Evolutionary conservation across 192 early-diverging fungal species (phyloP).

Genomic region (Mortierella alpina): DNA sequence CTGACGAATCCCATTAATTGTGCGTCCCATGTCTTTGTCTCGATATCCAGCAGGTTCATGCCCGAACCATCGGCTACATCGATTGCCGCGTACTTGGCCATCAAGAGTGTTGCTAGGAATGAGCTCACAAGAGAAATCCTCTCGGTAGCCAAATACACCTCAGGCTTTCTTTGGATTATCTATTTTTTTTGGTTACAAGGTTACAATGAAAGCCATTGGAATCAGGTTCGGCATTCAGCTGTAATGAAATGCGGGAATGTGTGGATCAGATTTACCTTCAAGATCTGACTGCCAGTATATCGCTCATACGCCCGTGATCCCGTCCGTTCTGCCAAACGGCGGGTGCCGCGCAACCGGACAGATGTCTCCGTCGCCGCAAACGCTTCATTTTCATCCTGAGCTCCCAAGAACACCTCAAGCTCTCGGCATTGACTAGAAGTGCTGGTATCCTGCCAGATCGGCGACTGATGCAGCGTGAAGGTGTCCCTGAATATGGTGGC

Average conservation of each 20-base stretch:
- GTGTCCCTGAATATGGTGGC: conserved; percentile 53
- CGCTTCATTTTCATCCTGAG: background rate
- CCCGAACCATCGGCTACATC: conserved; percentile 83
- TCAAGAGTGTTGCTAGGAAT: conserved; percentile 73
- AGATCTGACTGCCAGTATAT: conserved; percentile 81
- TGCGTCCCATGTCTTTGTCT: conserved; percentile 64
- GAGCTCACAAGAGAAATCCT: conserved; percentile 81
- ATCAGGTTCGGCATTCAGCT: too few species aligned
- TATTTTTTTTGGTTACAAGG: background rate
- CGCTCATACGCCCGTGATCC: conserved; percentile 85
- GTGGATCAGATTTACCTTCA: conserved; percentile 65
- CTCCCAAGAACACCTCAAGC: conserved; percentile 71
- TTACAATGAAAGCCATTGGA: background rate
- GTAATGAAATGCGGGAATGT: background rate
- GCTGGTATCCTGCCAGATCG: conserved; percentile 89
- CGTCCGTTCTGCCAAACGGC: conserved; percentile 71
- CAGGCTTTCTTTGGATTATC: conserved; percentile 52
- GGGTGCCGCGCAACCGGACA: conserved; percentile 51
- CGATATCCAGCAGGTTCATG: conserved; percentile 83
- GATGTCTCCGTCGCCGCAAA: background rate
- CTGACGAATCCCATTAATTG: conserved; percentile 55
- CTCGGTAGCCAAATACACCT: conserved; percentile 57
- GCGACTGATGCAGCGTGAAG: conserved; percentile 70
- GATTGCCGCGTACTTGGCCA: conserved; percentile 66
- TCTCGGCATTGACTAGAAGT: conserved; percentile 70